Conservation (phyloP, 306 rosid species). For the Gillenia trifoliata region DNA sequence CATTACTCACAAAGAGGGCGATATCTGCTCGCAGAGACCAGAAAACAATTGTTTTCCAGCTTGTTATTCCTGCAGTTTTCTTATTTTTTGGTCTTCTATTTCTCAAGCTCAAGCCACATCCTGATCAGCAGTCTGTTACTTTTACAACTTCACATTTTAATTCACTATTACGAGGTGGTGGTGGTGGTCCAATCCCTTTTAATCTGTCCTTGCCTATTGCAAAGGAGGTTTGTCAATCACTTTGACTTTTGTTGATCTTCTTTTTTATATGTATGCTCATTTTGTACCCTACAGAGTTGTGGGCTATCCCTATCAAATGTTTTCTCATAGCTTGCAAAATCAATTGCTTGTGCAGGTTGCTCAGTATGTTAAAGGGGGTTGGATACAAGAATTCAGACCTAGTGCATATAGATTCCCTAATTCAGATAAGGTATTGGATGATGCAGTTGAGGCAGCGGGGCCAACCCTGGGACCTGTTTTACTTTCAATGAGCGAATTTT, state of each 20-base stretch:
- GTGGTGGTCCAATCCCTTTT: slow-evolving; percentile 96
- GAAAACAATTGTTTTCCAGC: slow-evolving; percentile 87
- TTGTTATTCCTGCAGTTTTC: slow-evolving; percentile 82
- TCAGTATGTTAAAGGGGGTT: slow-evolving; percentile 65
- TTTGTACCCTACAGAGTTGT: neutral
- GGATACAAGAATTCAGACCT: slow-evolving; percentile 62
- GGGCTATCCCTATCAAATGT: slow-evolving; percentile 1
- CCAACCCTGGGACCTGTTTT: slow-evolving; percentile 77
- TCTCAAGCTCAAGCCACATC: slow-evolving; percentile 97
- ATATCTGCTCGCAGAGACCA: slow-evolving; percentile 91
- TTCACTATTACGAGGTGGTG: slow-evolving; percentile 81
- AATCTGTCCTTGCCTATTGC: slow-evolving; percentile 72
- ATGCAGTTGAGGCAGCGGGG: slow-evolving; percentile 90
- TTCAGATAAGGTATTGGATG: slow-evolving; percentile 59
- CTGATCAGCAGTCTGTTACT: slow-evolving; percentile 73
- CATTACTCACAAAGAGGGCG: slow-evolving; percentile 76
- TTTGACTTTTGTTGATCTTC: neutral
- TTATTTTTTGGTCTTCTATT: slow-evolving; percentile 80
- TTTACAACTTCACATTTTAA: slow-evolving; percentile 86
- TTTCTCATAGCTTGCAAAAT: slow-evolving; percentile 13
- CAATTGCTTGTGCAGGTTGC: slow-evolving; percentile 55
- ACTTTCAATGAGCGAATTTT: slow-evolving; percentile 84
- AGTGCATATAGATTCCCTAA: slow-evolving; percentile 69
- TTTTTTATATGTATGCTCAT: neutral
- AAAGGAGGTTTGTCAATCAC: slow-evolving; percentile 60